Base-by-base conservation (phyloP, 257 asterid species). In the Paraleonurus japonicus region DNA sequence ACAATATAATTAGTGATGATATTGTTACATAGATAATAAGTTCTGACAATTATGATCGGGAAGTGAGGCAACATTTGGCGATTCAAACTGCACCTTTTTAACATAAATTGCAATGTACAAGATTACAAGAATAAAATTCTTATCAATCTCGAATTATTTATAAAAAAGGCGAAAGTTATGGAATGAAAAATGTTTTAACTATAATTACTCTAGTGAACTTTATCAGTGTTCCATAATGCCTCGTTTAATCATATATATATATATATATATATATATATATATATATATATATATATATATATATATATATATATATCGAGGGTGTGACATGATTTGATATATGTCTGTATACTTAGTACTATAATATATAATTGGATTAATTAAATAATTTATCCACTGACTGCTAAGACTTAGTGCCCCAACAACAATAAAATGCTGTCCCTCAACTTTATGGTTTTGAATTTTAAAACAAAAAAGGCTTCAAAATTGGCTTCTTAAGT, bases 341-440 rank as follows among this genome's bases (percentile, higher is more conserved):
- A 32, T 32, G 1, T 32, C 7, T 32, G 6, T 32, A 32, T 5
- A 32, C 6, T 48, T 72, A 30, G 10, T 37, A n/a, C 15, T 15
- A 7, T 28, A 11, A 0, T 58, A 1, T 4, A 67, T 69, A 59
- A 61, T 61, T 41, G 33, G 33, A 66, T 71, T 41, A 61, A 57
- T 28, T 53, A 66, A 61, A 15, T 65, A 61, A 72, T 71, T 65
- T 75, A 73, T 74, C 89, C 89, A 86, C 96, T 83, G 79, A 82
- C 84, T 71, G 65, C 72, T 79, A 76, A 84, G 87, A 89, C 90
- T 86, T 88, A 82, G 88, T 86, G 90, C 88, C 81, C 87, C 90
- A 86, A 83, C 90, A 86, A 89, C 84, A 81, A 86, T 67, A 88
- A 84, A 80, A 88, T 82, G 85, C 73, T 80, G 84, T 54, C 78